Conservation (phyloP, 495 filamentous ascomycete species). For the Penicillium tannophilum region DNA sequence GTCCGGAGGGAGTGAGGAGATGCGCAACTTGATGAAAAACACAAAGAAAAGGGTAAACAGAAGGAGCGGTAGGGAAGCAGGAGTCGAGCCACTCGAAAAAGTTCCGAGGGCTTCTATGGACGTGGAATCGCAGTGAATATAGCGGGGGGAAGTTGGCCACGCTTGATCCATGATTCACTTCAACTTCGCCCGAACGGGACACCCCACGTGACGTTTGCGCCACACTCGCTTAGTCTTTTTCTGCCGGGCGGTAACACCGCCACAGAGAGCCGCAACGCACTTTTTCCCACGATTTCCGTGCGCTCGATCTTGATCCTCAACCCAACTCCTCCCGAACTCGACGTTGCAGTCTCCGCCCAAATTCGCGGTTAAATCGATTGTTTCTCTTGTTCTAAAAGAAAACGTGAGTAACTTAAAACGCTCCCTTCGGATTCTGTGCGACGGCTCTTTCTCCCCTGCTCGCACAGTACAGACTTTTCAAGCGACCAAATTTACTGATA, state of each 20-base stretch:
- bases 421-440: neutral
- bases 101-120: slow-evolving; percentile 5
- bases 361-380: slow-evolving; percentile 91
- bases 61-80: neutral
- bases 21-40: neutral
- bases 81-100: neutral
- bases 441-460: neutral
- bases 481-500: slow-evolving; percentile 17
- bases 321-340: slow-evolving; percentile 58
- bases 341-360: slow-evolving; percentile 86
- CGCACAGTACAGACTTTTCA: slow-evolving; percentile 8
- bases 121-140: slow-evolving; percentile 16
- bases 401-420: slow-evolving; percentile 28
- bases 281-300: slow-evolving; percentile 43
- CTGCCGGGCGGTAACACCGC: slow-evolving; percentile 35
- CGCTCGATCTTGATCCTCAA: slow-evolving; percentile 28
- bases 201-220: slow-evolving; percentile 34
- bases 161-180: slow-evolving; percentile 4
- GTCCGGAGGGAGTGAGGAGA: slow-evolving; percentile 9
- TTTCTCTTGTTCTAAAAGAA: slow-evolving; percentile 73
- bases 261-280: slow-evolving; percentile 46
- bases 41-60: too few relatives aligned
- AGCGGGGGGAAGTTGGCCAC: slow-evolving; percentile 12
- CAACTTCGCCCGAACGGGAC: slow-evolving; percentile 13
- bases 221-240: slow-evolving; percentile 41